Evolutionary conservation across 345 rosid species (phyloP).

Genomic region (Arabidopsis arenosa): DNA sequence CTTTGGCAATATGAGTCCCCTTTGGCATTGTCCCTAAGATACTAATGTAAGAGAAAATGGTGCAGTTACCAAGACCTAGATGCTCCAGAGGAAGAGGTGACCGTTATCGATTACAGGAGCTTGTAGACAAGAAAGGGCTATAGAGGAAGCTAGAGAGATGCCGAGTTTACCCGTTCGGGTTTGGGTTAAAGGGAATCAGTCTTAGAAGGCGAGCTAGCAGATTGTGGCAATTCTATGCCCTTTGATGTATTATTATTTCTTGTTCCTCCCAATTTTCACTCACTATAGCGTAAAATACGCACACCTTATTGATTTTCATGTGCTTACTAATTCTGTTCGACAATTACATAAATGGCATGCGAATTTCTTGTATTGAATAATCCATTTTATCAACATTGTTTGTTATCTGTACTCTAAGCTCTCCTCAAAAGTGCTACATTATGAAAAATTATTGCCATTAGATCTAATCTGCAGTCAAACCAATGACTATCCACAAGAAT

Average conservation of each 20-base stretch:
- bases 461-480: not conserved
- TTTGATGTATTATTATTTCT: not conserved
- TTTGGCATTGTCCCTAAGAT: not conserved
- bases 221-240: not conserved
- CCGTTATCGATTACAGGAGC: constrained; percentile 98
- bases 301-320: not conserved
- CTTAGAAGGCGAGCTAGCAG: constrained; percentile 1
- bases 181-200: not conserved
- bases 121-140: constrained; percentile 26
- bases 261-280: constrained; percentile 10
- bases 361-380: too few relatives aligned
- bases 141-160: not conserved
- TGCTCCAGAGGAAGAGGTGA: constrained; percentile 97
- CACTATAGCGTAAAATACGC: not conserved
- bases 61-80: constrained; percentile 98
- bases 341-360: not conserved
- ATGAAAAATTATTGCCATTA: too few relatives aligned
- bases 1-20: too few relatives aligned
- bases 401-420: not conserved
- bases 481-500: not conserved
- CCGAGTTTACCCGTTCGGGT: not conserved
- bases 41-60: constrained; percentile 27
- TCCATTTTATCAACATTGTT: too few relatives aligned
- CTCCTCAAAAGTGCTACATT: not conserved
- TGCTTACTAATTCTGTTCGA: constrained; percentile 2